Evolutionary conservation across 192 early-diverging fungal genomes (phyloP).

Genomic region (Coemansia sp.): DNA sequence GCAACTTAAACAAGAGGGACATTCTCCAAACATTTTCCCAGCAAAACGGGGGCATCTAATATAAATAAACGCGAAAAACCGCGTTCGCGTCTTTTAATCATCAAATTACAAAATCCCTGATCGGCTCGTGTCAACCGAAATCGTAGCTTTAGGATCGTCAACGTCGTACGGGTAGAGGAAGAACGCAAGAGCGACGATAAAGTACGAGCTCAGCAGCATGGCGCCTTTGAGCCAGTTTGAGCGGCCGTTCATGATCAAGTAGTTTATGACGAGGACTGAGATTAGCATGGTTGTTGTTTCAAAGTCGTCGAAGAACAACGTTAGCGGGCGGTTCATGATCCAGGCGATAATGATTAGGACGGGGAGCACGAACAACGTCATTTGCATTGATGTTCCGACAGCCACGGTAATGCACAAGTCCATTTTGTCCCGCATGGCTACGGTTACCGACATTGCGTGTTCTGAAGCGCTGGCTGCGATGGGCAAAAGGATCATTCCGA

Average conservation of each 20-base stretch:
- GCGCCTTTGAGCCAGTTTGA: slow-evolving; percentile 93
- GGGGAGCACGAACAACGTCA: slow-evolving; percentile 76
- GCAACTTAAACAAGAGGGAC: background rate
- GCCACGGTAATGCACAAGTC: slow-evolving; percentile 72
- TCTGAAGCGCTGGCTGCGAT: slow-evolving; percentile 87
- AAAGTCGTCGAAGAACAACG: slow-evolving; percentile 79
- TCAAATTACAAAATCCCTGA: background rate
- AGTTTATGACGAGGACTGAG: slow-evolving; percentile 79
- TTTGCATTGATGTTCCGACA: slow-evolving; percentile 82
- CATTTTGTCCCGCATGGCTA: slow-evolving; percentile 91
- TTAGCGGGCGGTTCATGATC: slow-evolving; percentile 70
- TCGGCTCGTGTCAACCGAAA: background rate
- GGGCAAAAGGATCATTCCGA: slow-evolving; percentile 89
- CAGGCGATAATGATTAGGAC: slow-evolving; percentile 80
- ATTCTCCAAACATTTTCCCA: background rate
- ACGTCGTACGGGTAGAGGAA: slow-evolving; percentile 64
- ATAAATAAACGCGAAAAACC: background rate
- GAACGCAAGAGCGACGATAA: slow-evolving; percentile 80
- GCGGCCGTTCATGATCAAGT: slow-evolving; percentile 78
- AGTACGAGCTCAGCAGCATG: slow-evolving; percentile 80
- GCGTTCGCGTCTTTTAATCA: slow-evolving; percentile 3
- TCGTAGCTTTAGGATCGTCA: slow-evolving; percentile 14
- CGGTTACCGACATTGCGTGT: slow-evolving; percentile 81
- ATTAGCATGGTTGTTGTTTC: slow-evolving; percentile 85
- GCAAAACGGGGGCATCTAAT: background rate